Base-by-base conservation (phyloP, 1,284 basidiomycete genomes). In the Dichomitus squalens region DNA sequence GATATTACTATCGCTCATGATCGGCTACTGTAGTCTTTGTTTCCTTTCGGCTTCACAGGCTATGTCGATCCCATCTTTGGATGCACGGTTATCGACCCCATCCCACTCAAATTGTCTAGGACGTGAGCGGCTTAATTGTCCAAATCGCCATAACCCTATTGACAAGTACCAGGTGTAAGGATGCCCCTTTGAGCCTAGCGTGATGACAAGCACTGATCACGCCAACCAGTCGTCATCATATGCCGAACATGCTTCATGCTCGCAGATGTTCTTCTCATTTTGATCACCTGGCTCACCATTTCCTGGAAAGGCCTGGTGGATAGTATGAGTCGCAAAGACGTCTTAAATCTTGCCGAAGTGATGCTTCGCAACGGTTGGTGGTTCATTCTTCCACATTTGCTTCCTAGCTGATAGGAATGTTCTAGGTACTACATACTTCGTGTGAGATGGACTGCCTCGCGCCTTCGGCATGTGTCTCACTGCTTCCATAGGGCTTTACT, bases 211-310 rank as follows among this genome's bases (percentile, higher is more conserved):
- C n/a, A 3, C 9, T 14, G 18, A 23, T 12, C 7, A 8, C 21
- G n/a, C n/a, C n/a, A n/a, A n/a, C 34, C 44, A 53, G 52, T 39
- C 14, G 34, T 46, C 8, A 39, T 47, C 7, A 46, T 53, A 34
- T 47, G 41, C 16, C 41, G 52, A 20, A 31, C 35, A 20, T 47
- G 25, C 23, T 31, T 47, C n/a, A 53, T 53, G 3, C 16, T 53
- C 1, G 44, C 43, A 1, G 52, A 53, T 20, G 7, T 25, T 14
- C 14, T 53, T 2, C 34, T 53, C 23, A 46, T 53, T 34, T 8
- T n/a, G 12, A 47, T 47, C n/a, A 53, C 52, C 6, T 39, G 41
- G 35, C 11, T 12, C 18, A 53, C 23, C 14, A 8, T 47, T 7
- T 12, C 33, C 31, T 18, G 44, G 33, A 25, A 18, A 12, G 29